A percentile compares a stretch with the other conserved stretches of the same genome.
Conservation (phyloP, 805 yeast genomes). For the Wickerhamiella slavikovae region DNA sequence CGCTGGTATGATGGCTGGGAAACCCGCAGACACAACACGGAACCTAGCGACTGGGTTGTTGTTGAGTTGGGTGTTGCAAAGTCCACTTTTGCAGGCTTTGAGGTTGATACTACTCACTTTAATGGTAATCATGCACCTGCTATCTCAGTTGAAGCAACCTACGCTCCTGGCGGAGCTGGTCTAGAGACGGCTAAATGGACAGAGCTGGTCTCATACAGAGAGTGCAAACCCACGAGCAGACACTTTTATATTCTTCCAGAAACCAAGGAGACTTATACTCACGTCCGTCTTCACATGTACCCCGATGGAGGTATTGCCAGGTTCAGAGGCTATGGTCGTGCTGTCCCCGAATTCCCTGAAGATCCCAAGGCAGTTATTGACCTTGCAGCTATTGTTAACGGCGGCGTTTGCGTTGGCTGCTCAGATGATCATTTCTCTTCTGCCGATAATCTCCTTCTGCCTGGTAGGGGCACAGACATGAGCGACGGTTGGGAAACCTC, state of each 20-base stretch:
- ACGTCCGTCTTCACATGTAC: slow-evolving; percentile 72
- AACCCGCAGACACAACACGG: slow-evolving; percentile 79
- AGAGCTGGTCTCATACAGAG: slow-evolving; percentile 40
- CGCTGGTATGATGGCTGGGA: slow-evolving; percentile 99
- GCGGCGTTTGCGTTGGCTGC: slow-evolving; percentile 68
- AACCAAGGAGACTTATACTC: slow-evolving; percentile 50
- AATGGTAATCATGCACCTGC: slow-evolving; percentile 90
- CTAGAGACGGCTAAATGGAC: slow-evolving; percentile 38
- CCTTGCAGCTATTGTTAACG: slow-evolving; percentile 62
- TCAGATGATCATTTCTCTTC: slow-evolving; percentile 92
- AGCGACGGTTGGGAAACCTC: slow-evolving; percentile 97
- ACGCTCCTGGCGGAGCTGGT: slow-evolving; percentile 16
- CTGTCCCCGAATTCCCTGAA: slow-evolving; percentile 44
- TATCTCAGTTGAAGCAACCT: slow-evolving; percentile 62
- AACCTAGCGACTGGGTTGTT: slow-evolving; percentile 73
- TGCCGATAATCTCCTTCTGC: slow-evolving; percentile 71
- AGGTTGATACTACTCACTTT: slow-evolving; percentile 84
- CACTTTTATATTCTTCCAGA: slow-evolving; percentile 53
- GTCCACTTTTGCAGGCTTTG: slow-evolving; percentile 64
- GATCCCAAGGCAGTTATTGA: slow-evolving; percentile 33
- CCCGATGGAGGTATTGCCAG: slow-evolving; percentile 98
- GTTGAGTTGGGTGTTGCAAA: slow-evolving; percentile 65
- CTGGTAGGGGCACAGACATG: slow-evolving; percentile 94
- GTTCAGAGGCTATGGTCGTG: slow-evolving; percentile 73
- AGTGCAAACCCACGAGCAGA: slow-evolving; percentile 77